Evolutionary conservation across 768 basidiomycete genomes (phyloP), one percentile per base, ranked within the genome.

Genomic region (Boletus rubescentipes): DNA sequence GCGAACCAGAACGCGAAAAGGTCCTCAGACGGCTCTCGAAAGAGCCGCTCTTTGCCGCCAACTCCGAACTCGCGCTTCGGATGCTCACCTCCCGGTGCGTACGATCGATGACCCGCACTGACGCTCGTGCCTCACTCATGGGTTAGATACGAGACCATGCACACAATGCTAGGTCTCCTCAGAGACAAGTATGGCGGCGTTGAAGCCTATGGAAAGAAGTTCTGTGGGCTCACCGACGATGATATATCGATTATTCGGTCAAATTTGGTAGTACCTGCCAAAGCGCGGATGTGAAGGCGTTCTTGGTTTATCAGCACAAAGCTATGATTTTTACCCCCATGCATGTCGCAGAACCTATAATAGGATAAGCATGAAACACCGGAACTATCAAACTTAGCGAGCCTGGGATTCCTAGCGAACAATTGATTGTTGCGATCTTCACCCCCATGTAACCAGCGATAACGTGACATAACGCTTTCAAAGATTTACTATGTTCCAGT

Each of bases 21-120:
- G 81, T 92, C 37, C 82, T 91, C 75, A 70, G 75, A 37, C 79
- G 90, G 8, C 77, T 92, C 29, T 72, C 77, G 9, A 84, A 84
- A 61, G 86, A 89, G 53, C 87, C 90, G 0, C 55, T 88, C 12
- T 91, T 91, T 59, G 84, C 86, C 2, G 77, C 83, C 7, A 86
- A 90, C 60, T 82, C 78, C 38, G 81, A 87, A 51, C 87, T 88
- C 21, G 88, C 88, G 2, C 73, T 89, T n/a, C 91, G 89, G 56
- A 89, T 91, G 87, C 82, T 92, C 48, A 82, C 85, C 5, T 91
- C 88, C 60, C 80, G 86, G 89, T 88, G 64, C 48, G 56, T 49
- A 30, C 26, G n/a, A 42, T 36, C 20, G 23, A 34, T 14, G 32
- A 15, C 5, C 31, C 8, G 29, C 15, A n/a, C 41, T 37, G 26